Evolutionary conservation across 306 rosid genomes (phyloP).

Genomic region (Dalbergia cochinchinensis): DNA sequence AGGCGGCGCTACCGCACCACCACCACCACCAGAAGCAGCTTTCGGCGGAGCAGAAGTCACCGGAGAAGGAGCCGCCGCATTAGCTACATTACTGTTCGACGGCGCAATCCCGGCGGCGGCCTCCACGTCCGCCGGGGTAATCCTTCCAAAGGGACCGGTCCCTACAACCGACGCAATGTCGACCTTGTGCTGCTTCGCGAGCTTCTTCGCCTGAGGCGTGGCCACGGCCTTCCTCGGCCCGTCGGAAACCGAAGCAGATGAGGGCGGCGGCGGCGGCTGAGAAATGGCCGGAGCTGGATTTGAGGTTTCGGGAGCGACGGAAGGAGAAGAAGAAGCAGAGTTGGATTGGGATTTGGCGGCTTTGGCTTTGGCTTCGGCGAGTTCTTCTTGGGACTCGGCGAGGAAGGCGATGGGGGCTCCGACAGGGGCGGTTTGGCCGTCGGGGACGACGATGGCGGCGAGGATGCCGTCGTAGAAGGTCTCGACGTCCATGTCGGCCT

Average conservation of each 20-base stretch:
- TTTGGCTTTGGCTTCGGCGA: conserved; percentile 77
- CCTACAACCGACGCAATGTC: conserved; percentile 69
- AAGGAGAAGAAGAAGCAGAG: conserved; percentile 29
- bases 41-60: conserved; percentile 50
- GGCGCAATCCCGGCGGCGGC: conserved; percentile 72
- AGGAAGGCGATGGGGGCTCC: conserved; percentile 82
- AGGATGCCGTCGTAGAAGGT: conserved; percentile 51
- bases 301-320: conserved; percentile 48
- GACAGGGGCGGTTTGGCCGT: conserved; percentile 84
- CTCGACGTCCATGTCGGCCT: conserved; percentile 53
- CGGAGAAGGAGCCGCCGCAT: conserved; percentile 43
- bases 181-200: conserved; percentile 87
- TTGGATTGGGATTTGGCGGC: conserved; percentile 54
- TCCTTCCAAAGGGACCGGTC: conserved; percentile 72
- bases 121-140: conserved; percentile 80
- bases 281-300: conserved; percentile 61
- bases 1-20: conserved; percentile 40
- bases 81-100: conserved; percentile 55
- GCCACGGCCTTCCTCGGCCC: conserved; percentile 70
- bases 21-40: conserved; percentile 36
- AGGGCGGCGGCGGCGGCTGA: conserved; percentile 55
- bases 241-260: conserved; percentile 45
- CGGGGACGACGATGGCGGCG: conserved; percentile 58
- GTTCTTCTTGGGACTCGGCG: conserved; percentile 75
- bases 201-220: conserved; percentile 81